phyloP scores from a whole-genome alignment of 2,329 filamentous ascomycete genomes.

The Trichoderma sp. region DNA sequence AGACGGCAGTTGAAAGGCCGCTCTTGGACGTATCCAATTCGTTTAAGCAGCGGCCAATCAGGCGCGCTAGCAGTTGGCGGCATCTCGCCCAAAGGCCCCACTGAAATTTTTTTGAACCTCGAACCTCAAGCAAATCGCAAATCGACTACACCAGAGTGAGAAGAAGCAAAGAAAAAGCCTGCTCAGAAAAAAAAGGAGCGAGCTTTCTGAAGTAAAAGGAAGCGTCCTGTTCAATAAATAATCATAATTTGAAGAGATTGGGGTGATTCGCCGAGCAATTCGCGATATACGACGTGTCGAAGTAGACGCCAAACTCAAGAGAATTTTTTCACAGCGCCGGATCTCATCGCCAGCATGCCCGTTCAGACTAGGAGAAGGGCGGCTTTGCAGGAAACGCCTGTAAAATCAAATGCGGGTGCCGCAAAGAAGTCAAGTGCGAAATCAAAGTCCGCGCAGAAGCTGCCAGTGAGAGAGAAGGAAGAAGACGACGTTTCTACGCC shows the following conservation, averaged over 20 bases:
- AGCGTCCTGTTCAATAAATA: background rate
- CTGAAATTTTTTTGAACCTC: constrained; percentile 30
- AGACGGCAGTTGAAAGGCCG: constrained; percentile 6
- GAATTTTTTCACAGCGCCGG: constrained; percentile 7
- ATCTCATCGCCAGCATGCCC: constrained; percentile 30
- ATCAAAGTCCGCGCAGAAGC: constrained; percentile 36
- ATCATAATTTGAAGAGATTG: background rate
- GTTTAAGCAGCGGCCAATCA: constrained; percentile 28
- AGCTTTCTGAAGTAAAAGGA: background rate
- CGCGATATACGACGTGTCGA: background rate
- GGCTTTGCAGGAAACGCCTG: constrained; percentile 33
- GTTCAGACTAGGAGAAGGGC: constrained; percentile 39
- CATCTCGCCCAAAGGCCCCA: constrained; percentile 24
- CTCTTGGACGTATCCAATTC: background rate
- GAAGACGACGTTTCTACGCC: constrained; percentile 34
- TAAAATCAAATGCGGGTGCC: constrained; percentile 15
- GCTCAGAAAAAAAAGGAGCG: no score
- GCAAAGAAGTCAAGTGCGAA: constrained; percentile 30
- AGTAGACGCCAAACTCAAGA: background rate
- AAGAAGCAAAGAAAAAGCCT: background rate
- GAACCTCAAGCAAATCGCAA: constrained; percentile 22
- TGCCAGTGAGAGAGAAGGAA: constrained; percentile 44
- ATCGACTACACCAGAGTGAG: background rate
- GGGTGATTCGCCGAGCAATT: background rate
- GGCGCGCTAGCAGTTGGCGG: background rate